These are phyloP conservation scores for Tuber aestivum DNA, from an alignment of 495 filamentous ascomycete species.

Conservation along the genomic window DNA sequence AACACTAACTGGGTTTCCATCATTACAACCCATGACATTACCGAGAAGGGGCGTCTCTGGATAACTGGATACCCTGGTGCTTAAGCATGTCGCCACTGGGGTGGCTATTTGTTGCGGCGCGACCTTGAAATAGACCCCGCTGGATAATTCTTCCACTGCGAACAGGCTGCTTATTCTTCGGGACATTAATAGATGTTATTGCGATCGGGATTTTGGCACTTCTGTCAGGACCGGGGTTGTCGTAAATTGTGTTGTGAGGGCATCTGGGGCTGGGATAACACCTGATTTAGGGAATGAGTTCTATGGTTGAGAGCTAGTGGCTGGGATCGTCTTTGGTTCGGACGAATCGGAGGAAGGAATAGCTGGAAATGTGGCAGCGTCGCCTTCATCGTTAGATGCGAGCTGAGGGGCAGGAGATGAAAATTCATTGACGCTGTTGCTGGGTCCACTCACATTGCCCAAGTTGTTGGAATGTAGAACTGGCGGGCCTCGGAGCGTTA, in stretches of 20 bases:
- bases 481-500: conserved; percentile 32
- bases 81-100: conserved; percentile 19
- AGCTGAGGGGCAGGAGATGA: neutral
- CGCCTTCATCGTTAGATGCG: conserved; percentile 9
- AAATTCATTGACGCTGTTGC: conserved; percentile 19
- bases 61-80: conserved; percentile 17
- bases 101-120: conserved; percentile 26
- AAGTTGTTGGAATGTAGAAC: conserved; percentile 16
- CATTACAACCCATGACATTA: conserved; percentile 12
- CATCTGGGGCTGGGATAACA: conserved; percentile 2
- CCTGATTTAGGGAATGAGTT: neutral
- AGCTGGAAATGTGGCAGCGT: conserved; percentile 23
- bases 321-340: conserved; percentile 19
- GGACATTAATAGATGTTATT: conserved; percentile 22
- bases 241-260: conserved; percentile 11
- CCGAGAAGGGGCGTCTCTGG: conserved; percentile 23
- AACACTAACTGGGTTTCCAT: conserved; percentile 18
- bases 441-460: conserved; percentile 39
- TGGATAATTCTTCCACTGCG: conserved; percentile 34
- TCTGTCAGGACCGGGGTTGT: conserved; percentile 11
- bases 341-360: conserved; percentile 21
- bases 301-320: conserved; percentile 5
- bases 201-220: conserved; percentile 21
- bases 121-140: conserved; percentile 22
- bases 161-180: conserved; percentile 14